Conservation (phyloP, 1,284 basidiomycete genomes). For the Cutaneotrichosporon sp. region DNA sequence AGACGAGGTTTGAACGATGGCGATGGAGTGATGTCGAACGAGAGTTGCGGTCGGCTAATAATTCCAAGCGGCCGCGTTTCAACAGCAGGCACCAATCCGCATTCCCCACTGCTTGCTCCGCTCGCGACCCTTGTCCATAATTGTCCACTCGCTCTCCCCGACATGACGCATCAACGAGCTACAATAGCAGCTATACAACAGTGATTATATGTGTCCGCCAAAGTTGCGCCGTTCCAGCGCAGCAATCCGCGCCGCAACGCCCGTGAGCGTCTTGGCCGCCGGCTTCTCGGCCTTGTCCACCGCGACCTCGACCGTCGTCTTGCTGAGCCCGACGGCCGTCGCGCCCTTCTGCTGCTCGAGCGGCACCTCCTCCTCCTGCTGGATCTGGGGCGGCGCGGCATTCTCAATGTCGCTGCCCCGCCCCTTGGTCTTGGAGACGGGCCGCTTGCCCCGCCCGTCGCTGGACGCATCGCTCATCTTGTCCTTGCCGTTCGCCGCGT, state of each 20-base stretch:
- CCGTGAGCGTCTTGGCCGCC: not conserved
- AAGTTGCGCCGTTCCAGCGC: conserved; percentile 8
- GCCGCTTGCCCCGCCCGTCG: not conserved
- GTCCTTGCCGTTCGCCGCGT: conserved; percentile 6
- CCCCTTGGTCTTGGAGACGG: not conserved
- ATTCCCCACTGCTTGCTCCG: too few relatives aligned
- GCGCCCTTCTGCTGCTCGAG: conserved; percentile 5
- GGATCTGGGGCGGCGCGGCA: not conserved
- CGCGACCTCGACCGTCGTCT: conserved; percentile 6
- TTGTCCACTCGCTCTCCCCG: too few relatives aligned
- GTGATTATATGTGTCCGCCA: conserved; percentile 4
- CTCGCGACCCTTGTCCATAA: too few relatives aligned
- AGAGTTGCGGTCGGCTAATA: too few relatives aligned
- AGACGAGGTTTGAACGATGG: too few relatives aligned
- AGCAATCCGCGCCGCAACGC: conserved; percentile 6
- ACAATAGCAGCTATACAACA: not conserved
- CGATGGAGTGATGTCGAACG: too few relatives aligned
- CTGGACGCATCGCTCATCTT: not conserved
- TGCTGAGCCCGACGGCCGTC: not conserved
- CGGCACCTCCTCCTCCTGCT: conserved; percentile 5
- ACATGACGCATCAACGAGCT: not conserved
- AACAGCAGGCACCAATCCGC: too few relatives aligned
- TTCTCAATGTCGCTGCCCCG: not conserved
- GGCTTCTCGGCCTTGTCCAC: conserved; percentile 5
- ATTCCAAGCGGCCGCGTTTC: too few relatives aligned